Base-by-base conservation (phyloP, 1,284 basidiomycete species). In the Kwoniella shivajii region DNA sequence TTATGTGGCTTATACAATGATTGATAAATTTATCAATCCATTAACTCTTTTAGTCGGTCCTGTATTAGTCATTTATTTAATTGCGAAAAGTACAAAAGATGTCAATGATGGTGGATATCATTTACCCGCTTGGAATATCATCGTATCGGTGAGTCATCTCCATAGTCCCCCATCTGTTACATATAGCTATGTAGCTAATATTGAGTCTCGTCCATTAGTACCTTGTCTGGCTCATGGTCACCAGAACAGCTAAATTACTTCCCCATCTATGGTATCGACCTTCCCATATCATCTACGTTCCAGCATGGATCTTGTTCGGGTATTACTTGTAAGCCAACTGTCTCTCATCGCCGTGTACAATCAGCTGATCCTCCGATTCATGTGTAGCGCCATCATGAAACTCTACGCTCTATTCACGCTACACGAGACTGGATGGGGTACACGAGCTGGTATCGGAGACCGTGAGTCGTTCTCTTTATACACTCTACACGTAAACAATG, bases 341-440 rank as follows among this genome's bases (percentile, higher is more conserved):
- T 34, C 22, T 20, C 37, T 6, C 47, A 37, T 7, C 4, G n/a
- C 41, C 5, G 10, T 6, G 20, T 38, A 24, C 5, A 34, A 3
- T 31, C 26, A 39, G 34, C 30, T 31, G 26, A n/a, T 37, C 43
- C 64, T 54, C 29, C n/a, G 20, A 62, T 50, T n/a, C 6, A 33
- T 6, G 37, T 88, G 88, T 78, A 91, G 90, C 67, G 86, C 89
- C 13, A 79, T 91, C 66, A 91, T 92, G 89, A 92, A 91, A 77
- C 63, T 92, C 41, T 92, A 92, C 73, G 89, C 89, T 26, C 78
- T 90, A 24, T 86, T 85, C 73, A 92, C 89, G 36, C 80, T 92
- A 51, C 89, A 91, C 77, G 88, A 90, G 85, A 92, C 89, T 71
- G 89, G 87, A 57, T 94, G 91, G 91, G 91, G 90, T 52, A 94